These are phyloP conservation scores for Kalanchoe fedtschenkoi DNA, from an alignment of 164 flowering plant genomes.

Conservation along the genomic window DNA sequence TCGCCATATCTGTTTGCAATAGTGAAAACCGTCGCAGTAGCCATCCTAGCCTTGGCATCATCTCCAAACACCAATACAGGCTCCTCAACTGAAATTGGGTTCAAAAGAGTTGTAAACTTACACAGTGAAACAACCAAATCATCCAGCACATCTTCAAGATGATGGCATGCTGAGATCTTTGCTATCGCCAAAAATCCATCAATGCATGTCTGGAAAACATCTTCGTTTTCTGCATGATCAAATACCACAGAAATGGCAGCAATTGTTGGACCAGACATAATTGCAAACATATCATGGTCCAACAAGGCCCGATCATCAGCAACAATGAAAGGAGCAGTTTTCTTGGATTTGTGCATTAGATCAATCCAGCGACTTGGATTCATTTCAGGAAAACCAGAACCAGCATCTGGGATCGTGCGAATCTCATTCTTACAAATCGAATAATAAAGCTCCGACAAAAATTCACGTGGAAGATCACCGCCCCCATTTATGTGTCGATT, in stretches of 20 bases:
- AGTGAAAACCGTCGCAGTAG: constrained; percentile 40
- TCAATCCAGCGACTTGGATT: constrained; percentile 48
- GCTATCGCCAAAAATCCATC: constrained; percentile 49
- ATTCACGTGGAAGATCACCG: constrained; percentile 26
- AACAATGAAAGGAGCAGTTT: constrained; percentile 35
- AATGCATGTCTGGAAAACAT: constrained; percentile 39
- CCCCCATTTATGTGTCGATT: constrained; percentile 19
- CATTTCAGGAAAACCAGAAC: constrained; percentile 39
- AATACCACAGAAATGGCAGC: constrained; percentile 50
- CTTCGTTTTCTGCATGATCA: constrained; percentile 44
- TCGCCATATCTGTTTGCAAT: constrained; percentile 43
- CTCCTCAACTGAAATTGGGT: constrained; percentile 36
- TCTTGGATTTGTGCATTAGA: constrained; percentile 41
- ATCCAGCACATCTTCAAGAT: constrained; percentile 45
- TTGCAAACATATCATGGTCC: constrained; percentile 46
- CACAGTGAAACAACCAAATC: constrained; percentile 41
- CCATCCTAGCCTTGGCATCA: constrained; percentile 43
- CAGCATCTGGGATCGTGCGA: constrained; percentile 42
- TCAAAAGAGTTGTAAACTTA: constrained; percentile 40
- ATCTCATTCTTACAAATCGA: constrained; percentile 47
- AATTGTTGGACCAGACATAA: constrained; percentile 46
- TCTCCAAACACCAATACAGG: constrained; percentile 41
- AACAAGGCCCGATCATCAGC: constrained; percentile 32
- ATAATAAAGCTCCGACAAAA: constrained; percentile 31
- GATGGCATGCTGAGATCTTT: constrained; percentile 45